Conservation (phyloP, 2,329 filamentous ascomycete genomes). For the Neoscytalidium dimidiatum region DNA sequence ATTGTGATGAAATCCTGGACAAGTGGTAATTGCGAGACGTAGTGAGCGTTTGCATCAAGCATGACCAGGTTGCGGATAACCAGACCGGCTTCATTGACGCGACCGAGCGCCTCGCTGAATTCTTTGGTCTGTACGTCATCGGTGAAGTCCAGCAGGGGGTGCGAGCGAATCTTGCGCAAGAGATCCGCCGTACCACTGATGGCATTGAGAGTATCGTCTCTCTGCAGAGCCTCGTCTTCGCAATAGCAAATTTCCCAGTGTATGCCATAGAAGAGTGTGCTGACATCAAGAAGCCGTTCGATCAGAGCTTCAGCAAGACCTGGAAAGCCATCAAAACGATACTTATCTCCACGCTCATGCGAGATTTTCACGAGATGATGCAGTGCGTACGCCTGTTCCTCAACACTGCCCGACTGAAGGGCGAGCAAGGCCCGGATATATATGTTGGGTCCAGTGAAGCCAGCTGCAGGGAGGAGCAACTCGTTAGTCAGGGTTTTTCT, state of each 20-base stretch:
- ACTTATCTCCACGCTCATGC: constrained; percentile 91
- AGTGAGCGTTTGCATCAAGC: constrained; percentile 81
- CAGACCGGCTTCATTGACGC: constrained; percentile 82
- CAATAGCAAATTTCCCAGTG: constrained; percentile 77
- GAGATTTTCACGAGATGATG: constrained; percentile 96
- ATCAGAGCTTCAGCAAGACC: constrained; percentile 85
- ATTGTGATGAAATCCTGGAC: constrained; percentile 83
- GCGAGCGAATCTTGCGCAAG: constrained; percentile 68
- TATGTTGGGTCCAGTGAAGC: constrained; percentile 80
- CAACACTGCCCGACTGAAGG: constrained; percentile 73
- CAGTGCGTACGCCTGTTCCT: constrained; percentile 89
- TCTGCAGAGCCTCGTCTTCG: constrained; percentile 53
- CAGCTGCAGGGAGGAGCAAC: constrained; percentile 35
- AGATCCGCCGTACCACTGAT: constrained; percentile 69
- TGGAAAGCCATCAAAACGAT: constrained; percentile 89
- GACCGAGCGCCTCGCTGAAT: constrained; percentile 69
- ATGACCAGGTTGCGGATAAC: constrained; percentile 97
- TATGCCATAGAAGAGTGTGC: constrained; percentile 77
- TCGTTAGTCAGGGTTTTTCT: constrained; percentile 9
- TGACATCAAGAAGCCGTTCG: constrained; percentile 79
- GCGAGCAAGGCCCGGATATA: constrained; percentile 86
- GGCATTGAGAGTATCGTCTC: constrained; percentile 62
- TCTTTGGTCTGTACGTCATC: constrained; percentile 73
- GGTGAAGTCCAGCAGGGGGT: constrained; percentile 61
- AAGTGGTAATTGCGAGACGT: constrained; percentile 73